phyloP scores from a whole-genome alignment of 2,329 filamentous ascomycete species.

The Xylariales sp. region DNA sequence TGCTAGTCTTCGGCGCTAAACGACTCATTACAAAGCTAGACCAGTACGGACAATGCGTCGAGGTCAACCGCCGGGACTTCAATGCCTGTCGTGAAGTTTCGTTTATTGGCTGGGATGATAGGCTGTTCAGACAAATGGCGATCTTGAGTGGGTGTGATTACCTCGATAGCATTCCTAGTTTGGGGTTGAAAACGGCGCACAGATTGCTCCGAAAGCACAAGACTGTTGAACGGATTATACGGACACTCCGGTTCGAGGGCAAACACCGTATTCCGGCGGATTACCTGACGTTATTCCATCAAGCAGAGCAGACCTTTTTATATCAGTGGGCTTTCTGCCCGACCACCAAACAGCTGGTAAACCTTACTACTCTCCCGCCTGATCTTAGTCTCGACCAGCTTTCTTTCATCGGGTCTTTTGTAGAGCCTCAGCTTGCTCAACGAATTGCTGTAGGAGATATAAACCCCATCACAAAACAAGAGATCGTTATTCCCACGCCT shows the following conservation, averaged over 20 bases:
- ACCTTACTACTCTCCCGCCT: constrained; percentile 74
- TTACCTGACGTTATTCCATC: constrained; percentile 83
- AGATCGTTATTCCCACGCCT: constrained; percentile 58
- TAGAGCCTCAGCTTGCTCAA: constrained; percentile 75
- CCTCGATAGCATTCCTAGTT: constrained; percentile 82
- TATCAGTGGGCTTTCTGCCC: constrained; percentile 97
- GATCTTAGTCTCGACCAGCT: constrained; percentile 75
- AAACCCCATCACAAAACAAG: constrained; percentile 88
- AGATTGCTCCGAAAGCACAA: constrained; percentile 91
- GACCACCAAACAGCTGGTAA: constrained; percentile 74
- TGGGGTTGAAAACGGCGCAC: constrained; percentile 95
- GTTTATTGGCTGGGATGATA: constrained; percentile 90
- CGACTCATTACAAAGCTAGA: constrained; percentile 93
- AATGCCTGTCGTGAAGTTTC: constrained; percentile 88
- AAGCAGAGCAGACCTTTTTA: constrained; percentile 91
- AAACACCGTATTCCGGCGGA: constrained; percentile 83
- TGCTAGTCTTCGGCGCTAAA: constrained; percentile 94
- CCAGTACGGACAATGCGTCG: constrained; percentile 90
- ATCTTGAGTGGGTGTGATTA: constrained; percentile 98
- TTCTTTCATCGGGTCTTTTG: constrained; percentile 81
- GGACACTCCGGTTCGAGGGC: constrained; percentile 88
- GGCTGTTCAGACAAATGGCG: constrained; percentile 92
- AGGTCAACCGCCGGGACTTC: constrained; percentile 91
- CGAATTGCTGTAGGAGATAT: constrained; percentile 84
- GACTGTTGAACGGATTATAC: constrained; percentile 82